Conservation (phyloP, 2,329 filamentous ascomycete genomes). For the Graphilbum ipis-grandicollis region DNA sequence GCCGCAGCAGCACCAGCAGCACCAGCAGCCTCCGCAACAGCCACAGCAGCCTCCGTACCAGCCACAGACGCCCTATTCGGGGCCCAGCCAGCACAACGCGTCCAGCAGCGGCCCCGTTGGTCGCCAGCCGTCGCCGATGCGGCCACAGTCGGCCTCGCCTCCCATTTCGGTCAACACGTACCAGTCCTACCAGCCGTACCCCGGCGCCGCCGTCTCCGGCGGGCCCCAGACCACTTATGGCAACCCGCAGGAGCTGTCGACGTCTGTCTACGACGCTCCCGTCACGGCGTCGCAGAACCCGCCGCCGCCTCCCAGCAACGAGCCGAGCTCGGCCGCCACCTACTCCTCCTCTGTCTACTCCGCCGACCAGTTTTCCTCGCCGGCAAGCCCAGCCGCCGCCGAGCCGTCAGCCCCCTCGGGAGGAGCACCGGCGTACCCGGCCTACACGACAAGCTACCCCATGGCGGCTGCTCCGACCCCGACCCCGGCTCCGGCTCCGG, state of each 20-base stretch:
- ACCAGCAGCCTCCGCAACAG: too few species aligned
- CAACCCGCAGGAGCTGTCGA: slow-evolving; percentile 60
- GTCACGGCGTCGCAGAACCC: slow-evolving; percentile 36
- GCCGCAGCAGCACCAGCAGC: slow-evolving; percentile 11
- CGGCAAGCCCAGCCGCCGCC: slow-evolving; percentile 11
- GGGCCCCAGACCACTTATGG: slow-evolving; percentile 53
- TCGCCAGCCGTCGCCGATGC: slow-evolving; percentile 25
- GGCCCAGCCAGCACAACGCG: too few species aligned
- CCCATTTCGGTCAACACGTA: slow-evolving; percentile 31
- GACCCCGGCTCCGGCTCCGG: slow-evolving; percentile 12
- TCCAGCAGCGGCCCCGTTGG: background rate
- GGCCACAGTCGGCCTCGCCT: slow-evolving; percentile 24
- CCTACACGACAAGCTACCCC: slow-evolving; percentile 21
- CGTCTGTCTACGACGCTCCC: slow-evolving; percentile 61
- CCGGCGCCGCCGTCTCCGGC: slow-evolving; percentile 20
- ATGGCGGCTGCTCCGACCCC: slow-evolving; percentile 13
- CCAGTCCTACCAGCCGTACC: slow-evolving; percentile 22
- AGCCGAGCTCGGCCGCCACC: slow-evolving; percentile 21
- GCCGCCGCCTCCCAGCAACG: slow-evolving; percentile 17
- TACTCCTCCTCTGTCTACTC: slow-evolving; percentile 31
- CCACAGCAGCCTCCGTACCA: too few species aligned
- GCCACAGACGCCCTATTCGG: slow-evolving; percentile 10
- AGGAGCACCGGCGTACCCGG: slow-evolving; percentile 14
- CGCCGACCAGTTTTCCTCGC: slow-evolving; percentile 24
- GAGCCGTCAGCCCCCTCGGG: slow-evolving; percentile 11